Conservation (phyloP, 2,329 filamentous ascomycete species). For the Kalmusia sp. region DNA sequence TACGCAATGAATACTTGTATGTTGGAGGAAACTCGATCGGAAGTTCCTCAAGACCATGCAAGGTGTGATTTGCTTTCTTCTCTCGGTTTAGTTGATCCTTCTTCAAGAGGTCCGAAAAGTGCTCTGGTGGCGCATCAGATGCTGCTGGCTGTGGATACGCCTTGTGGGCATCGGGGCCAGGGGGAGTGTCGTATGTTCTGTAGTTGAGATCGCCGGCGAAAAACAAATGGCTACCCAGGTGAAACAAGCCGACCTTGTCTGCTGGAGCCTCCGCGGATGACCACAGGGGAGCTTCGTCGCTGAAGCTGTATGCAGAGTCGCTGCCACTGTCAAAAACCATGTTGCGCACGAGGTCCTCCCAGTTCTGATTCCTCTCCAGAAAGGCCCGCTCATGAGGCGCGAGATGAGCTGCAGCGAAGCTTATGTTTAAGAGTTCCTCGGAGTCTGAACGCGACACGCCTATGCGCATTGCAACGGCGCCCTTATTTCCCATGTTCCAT, state of each 20-base stretch:
- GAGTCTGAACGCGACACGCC: slow-evolving; percentile 59
- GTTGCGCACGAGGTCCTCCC: slow-evolving; percentile 81
- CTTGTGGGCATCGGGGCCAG: slow-evolving; percentile 63
- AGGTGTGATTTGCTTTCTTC: slow-evolving; percentile 69
- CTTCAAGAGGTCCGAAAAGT: slow-evolving; percentile 72
- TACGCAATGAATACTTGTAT: slow-evolving; percentile 76
- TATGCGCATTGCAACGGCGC: slow-evolving; percentile 80
- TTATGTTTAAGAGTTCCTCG: slow-evolving; percentile 67
- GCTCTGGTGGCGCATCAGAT: slow-evolving; percentile 55
- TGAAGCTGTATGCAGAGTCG: slow-evolving; percentile 37
- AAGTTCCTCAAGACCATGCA: slow-evolving; percentile 81
- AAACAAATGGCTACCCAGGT: slow-evolving; percentile 78
- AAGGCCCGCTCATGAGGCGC: slow-evolving; percentile 85
- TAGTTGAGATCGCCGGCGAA: slow-evolving; percentile 95
- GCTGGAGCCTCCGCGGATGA: slow-evolving; percentile 26
- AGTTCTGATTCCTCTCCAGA: slow-evolving; percentile 81
- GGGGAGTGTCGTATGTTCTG: slow-evolving; percentile 74
- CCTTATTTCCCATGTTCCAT: slow-evolving; percentile 93
- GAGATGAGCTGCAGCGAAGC: slow-evolving; percentile 87
- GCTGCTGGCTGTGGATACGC: slow-evolving; percentile 69
- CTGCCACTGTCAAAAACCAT: slow-evolving; percentile 70
- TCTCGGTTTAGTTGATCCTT: slow-evolving; percentile 83
- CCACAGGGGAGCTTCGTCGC: slow-evolving; percentile 42
- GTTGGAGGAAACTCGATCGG: slow-evolving; percentile 84
- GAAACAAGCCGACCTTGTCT: slow-evolving; percentile 72